Conservation (phyloP, 768 basidiomycete genomes). For the Termitomyces titanicus region DNA sequence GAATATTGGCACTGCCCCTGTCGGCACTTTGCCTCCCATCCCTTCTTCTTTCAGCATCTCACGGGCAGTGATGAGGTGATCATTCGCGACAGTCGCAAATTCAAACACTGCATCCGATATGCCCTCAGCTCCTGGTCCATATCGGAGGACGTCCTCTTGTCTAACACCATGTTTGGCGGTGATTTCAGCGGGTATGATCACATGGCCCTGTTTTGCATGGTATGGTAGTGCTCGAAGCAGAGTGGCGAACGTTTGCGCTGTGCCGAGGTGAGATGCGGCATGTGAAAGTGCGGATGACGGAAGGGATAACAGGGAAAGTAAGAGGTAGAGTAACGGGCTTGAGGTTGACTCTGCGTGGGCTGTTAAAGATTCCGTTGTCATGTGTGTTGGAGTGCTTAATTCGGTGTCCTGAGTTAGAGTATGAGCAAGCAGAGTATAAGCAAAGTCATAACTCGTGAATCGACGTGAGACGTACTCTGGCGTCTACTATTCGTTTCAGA, state of each 20-base stretch:
- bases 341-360: constrained; percentile 79
- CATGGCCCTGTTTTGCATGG: constrained; percentile 65
- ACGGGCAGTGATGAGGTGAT: constrained; percentile 73
- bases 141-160: constrained; percentile 76
- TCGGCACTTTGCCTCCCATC: constrained; percentile 48
- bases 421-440: constrained; percentile 15
- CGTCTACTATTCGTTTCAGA: constrained; percentile 80
- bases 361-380: constrained; percentile 64
- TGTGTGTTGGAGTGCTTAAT: constrained; percentile 57
- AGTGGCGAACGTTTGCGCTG: constrained; percentile 66
- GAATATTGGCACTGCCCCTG: constrained; percentile 66
- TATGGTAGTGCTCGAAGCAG: constrained; percentile 76
- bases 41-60: constrained; percentile 56
- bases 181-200: constrained; percentile 79
- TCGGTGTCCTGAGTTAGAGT: constrained; percentile 52
- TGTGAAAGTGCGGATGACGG: constrained; percentile 58
- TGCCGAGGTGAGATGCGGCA: constrained; percentile 79
- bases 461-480: constrained; percentile 52
- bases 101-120: constrained; percentile 80
- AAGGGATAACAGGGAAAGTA: constrained; percentile 63
- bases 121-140: constrained; percentile 49
- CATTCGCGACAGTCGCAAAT: constrained; percentile 77
- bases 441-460: constrained; percentile 5
- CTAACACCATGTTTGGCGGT: constrained; percentile 73
- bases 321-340: constrained; percentile 72